A percentile compares a stretch with the other conserved stretches of the same genome.
phyloP scores from a whole-genome alignment of 768 basidiomycete genomes.

The Neoboletus magnificus region DNA sequence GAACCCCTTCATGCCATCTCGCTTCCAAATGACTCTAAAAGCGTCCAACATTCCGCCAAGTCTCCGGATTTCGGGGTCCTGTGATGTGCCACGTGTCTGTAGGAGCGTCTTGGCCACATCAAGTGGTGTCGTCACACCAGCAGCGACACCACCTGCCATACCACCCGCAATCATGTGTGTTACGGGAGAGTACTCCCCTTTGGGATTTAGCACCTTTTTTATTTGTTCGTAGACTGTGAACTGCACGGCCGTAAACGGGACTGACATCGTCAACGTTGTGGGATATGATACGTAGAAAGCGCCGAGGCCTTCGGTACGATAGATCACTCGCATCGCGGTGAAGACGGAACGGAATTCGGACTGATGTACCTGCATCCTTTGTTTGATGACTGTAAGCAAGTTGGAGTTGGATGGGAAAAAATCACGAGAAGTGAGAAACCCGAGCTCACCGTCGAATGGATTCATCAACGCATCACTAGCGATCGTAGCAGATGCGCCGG shows the following conservation, averaged over 20 bases:
- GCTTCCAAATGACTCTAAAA: slow-evolving; percentile 78
- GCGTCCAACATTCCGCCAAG: slow-evolving; percentile 86
- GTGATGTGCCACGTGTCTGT: slow-evolving; percentile 91
- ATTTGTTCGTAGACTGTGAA: slow-evolving; percentile 95
- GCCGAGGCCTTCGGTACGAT: slow-evolving; percentile 75
- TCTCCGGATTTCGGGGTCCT: slow-evolving; percentile 78
- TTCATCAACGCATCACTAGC: slow-evolving; percentile 98
- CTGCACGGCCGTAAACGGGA: slow-evolving; percentile 98
- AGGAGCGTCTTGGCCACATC: slow-evolving; percentile 98
- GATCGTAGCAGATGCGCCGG: slow-evolving; percentile 92
- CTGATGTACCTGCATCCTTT: slow-evolving; percentile 97
- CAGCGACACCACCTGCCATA: slow-evolving; percentile 89
- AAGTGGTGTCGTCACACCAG: slow-evolving; percentile 92
- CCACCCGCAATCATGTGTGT: slow-evolving; percentile 93
- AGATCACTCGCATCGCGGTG: slow-evolving; percentile 83
- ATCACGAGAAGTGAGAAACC: neutral
- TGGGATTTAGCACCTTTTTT: slow-evolving; percentile 83
- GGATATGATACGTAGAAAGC: slow-evolving; percentile 99
- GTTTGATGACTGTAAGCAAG: slow-evolving; percentile 84
- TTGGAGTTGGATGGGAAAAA: slow-evolving; percentile 11
- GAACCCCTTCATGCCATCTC: slow-evolving; percentile 86
- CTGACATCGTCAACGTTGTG: slow-evolving; percentile 92
- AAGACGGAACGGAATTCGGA: slow-evolving; percentile 87
- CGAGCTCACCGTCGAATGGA: slow-evolving; percentile 88
- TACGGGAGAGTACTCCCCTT: slow-evolving; percentile 83